These are phyloP conservation scores for Neoscytalidium dimidiatum DNA, from an alignment of 2,329 filamentous ascomycete species.

Conservation along the genomic window DNA sequence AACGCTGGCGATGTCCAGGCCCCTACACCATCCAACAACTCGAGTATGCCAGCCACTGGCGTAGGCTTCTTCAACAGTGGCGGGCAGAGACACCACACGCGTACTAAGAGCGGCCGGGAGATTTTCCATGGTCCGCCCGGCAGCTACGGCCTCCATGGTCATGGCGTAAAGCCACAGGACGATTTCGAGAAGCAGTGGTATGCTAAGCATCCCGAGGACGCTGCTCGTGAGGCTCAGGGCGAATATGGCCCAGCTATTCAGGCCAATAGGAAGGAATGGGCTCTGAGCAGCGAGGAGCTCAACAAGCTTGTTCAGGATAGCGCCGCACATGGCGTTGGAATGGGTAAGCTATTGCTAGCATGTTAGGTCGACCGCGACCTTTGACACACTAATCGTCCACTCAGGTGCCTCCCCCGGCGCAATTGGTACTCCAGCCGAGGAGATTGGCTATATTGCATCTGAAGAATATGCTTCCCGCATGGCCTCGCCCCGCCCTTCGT, in stretches of 20 bases:
- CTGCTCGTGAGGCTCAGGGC: constrained; percentile 71
- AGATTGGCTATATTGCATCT: constrained; percentile 83
- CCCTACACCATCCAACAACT: constrained; percentile 72
- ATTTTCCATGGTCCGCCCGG: constrained; percentile 74
- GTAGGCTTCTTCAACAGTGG: constrained; percentile 58
- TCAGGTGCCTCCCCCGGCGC: constrained; percentile 65
- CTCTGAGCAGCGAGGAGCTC: constrained; percentile 84
- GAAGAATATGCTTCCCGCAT: constrained; percentile 82
- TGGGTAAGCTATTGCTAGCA: constrained; percentile 48
- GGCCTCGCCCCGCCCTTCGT: constrained; percentile 64
- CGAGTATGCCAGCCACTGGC: constrained; percentile 42
- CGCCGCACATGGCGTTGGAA: constrained; percentile 50
- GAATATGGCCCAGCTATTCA: constrained; percentile 62
- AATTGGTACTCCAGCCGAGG: constrained; percentile 80
- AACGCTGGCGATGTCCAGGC: constrained; percentile 95
- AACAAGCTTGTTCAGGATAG: constrained; percentile 85
- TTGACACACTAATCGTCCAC: constrained; percentile 43
- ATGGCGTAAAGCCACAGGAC: constrained; percentile 73
- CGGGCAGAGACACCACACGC: constrained; percentile 59
- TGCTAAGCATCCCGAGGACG: constrained; percentile 82
- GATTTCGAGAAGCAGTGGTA: constrained; percentile 92
- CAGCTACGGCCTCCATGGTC: constrained; percentile 87
- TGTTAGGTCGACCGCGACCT: constrained; percentile 14
- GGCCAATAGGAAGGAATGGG: constrained; percentile 69
- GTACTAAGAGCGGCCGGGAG: constrained; percentile 72